These are phyloP conservation scores for Gyrodon lividus DNA, from an alignment of 768 basidiomycete species.

Conservation along the genomic window DNA sequence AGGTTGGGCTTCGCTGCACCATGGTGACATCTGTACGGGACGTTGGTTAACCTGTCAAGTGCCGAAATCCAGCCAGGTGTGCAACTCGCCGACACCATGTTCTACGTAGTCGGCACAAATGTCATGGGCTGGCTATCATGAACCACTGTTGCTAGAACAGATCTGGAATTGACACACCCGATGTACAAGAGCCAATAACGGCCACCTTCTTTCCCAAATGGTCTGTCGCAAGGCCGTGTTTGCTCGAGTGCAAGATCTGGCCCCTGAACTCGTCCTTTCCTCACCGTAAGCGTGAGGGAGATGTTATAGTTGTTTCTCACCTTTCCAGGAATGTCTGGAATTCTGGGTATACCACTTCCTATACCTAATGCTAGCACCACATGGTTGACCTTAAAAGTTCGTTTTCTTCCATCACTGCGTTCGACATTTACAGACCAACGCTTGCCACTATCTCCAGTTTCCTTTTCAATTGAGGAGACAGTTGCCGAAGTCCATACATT, in stretches of 20 bases:
- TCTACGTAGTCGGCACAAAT: slow-evolving; percentile 46
- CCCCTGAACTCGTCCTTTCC: slow-evolving; percentile 60
- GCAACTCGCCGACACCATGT: slow-evolving; percentile 43
- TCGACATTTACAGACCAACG: slow-evolving; percentile 45
- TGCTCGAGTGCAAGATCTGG: slow-evolving; percentile 54
- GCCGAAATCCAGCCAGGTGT: not conserved
- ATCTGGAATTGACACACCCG: slow-evolving; percentile 36
- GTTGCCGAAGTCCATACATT: slow-evolving; percentile 60
- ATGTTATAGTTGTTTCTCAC: slow-evolving; percentile 24
- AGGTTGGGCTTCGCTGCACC: slow-evolving; percentile 53
- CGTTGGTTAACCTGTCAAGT: not conserved
- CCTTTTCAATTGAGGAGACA: slow-evolving; percentile 28
- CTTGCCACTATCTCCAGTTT: slow-evolving; percentile 29
- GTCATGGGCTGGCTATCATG: slow-evolving; percentile 41
- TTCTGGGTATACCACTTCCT: slow-evolving; percentile 42
- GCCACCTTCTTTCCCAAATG: slow-evolving; percentile 69
- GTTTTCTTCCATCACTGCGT: slow-evolving; percentile 34
- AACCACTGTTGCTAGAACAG: not conserved
- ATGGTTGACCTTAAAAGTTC: slow-evolving; percentile 45
- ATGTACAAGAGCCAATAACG: slow-evolving; percentile 67
- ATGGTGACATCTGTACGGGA: slow-evolving; percentile 41
- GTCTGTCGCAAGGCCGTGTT: slow-evolving; percentile 54
- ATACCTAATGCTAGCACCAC: slow-evolving; percentile 52
- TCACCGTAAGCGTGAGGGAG: not conserved
- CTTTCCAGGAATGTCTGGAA: slow-evolving; percentile 45